A percentile compares a stretch with the other conserved stretches of the same genome.
Evolutionary conservation across 495 filamentous ascomycete genomes (phyloP).

Genomic region (Chaetomium tenue): DNA sequence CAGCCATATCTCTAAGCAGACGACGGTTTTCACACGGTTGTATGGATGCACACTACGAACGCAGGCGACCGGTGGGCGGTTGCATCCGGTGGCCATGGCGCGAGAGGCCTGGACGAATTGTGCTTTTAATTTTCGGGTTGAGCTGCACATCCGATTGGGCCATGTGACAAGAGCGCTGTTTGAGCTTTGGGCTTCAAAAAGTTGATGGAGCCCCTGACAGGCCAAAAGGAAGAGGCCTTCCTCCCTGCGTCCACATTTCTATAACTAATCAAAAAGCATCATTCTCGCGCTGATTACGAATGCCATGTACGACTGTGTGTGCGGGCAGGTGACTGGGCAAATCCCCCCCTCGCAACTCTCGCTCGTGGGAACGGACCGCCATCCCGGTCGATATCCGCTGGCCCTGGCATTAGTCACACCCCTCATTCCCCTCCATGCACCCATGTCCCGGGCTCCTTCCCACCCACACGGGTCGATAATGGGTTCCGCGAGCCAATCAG

Average conservation of each 20-base stretch:
- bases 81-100: not conserved
- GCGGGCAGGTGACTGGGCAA: not conserved
- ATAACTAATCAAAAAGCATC: not conserved
- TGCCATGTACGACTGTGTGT: too few relatives aligned
- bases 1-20: not conserved
- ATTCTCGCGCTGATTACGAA: not conserved
- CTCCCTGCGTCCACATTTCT: not conserved
- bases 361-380: not conserved
- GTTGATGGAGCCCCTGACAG: not conserved
- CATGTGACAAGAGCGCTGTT: conserved; percentile 10
- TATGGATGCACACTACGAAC: too few relatives aligned
- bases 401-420: conserved; percentile 11
- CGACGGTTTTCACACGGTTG: not conserved
- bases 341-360: not conserved
- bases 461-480: conserved; percentile 38
- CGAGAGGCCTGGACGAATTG: not conserved
- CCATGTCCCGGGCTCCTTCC: conserved; percentile 25
- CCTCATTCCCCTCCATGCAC: too few relatives aligned
- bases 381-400: not conserved
- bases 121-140: not conserved
- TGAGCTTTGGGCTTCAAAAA: not conserved
- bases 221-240: not conserved
- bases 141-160: not conserved
- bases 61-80: not conserved
- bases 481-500: conserved; percentile 50